A percentile compares a stretch with the other conserved stretches of the same genome.
Evolutionary conservation across 148 eudicot species (phyloP).

Genomic region (Cornus florida): DNA sequence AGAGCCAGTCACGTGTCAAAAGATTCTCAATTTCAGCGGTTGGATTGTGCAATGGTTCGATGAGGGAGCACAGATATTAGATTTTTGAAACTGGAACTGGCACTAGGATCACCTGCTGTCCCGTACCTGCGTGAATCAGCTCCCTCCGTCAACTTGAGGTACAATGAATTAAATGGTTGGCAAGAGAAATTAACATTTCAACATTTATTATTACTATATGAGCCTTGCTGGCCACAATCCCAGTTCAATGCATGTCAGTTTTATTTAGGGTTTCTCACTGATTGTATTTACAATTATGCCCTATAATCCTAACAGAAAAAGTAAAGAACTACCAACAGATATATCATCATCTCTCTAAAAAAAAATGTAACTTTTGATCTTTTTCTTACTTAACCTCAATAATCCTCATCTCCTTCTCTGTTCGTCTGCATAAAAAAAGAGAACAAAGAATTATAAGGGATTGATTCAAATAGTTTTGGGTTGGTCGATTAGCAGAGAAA

Average conservation of each 20-base stretch:
- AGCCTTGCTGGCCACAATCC: no score
- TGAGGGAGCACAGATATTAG: no score
- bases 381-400: neutral
- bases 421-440: conserved; percentile 1
- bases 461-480: conserved; percentile 17
- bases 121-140: no score
- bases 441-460: neutral
- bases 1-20: neutral
- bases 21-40: neutral
- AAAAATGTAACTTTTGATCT: neutral
- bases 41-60: neutral
- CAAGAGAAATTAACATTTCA: neutral
- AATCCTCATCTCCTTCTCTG: conserved; percentile 14
- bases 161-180: neutral
- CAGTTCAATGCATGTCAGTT: no score
- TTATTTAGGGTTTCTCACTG: no score
- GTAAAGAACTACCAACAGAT: no score
- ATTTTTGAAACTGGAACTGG: no score
- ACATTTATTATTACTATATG: neutral
- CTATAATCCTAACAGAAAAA: no score
- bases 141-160: no score
- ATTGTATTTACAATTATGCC: no score
- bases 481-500: conserved; percentile 25
- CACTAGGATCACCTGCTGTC: no score
- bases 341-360: no score